Evolutionary conservation across 495 filamentous ascomycete species (phyloP).

Genomic region (Pyrenopolyporus hunteri): DNA sequence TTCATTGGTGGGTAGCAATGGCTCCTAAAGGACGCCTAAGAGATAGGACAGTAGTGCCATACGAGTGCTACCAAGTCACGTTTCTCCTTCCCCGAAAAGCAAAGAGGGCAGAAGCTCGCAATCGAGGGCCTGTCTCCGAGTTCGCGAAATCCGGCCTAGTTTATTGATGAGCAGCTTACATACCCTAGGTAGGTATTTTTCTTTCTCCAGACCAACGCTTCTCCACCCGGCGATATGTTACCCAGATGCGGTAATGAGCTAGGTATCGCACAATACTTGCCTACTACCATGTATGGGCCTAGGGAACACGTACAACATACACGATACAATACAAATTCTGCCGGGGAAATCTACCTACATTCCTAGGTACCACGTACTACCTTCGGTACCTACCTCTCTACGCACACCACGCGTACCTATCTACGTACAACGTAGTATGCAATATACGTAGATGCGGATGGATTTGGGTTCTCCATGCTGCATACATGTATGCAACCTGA

Average conservation of each 20-base stretch:
- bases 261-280: no score
- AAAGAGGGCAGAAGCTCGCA: constrained; percentile 22
- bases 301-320: constrained; percentile 7
- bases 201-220: constrained; percentile 7
- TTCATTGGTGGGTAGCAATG: constrained; percentile 18
- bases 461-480: constrained; percentile 33
- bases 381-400: neutral
- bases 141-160: constrained; percentile 25
- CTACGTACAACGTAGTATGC: constrained; percentile 22
- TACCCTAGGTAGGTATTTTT: no score
- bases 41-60: constrained; percentile 28
- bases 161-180: constrained; percentile 22
- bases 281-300: no score
- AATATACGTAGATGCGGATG: constrained; percentile 19
- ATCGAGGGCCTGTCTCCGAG: constrained; percentile 16
- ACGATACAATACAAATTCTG: constrained; percentile 9
- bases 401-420: neutral
- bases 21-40: constrained; percentile 22
- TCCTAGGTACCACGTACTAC: neutral
- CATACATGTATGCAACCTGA: constrained; percentile 32
- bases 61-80: constrained; percentile 14
- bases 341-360: neutral
- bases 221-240: constrained; percentile 33
- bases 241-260: constrained; percentile 34
- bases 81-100: constrained; percentile 14